Evolutionary conservation across 306 rosid genomes (phyloP).

Genomic region (Ochetophila trinervis): DNA sequence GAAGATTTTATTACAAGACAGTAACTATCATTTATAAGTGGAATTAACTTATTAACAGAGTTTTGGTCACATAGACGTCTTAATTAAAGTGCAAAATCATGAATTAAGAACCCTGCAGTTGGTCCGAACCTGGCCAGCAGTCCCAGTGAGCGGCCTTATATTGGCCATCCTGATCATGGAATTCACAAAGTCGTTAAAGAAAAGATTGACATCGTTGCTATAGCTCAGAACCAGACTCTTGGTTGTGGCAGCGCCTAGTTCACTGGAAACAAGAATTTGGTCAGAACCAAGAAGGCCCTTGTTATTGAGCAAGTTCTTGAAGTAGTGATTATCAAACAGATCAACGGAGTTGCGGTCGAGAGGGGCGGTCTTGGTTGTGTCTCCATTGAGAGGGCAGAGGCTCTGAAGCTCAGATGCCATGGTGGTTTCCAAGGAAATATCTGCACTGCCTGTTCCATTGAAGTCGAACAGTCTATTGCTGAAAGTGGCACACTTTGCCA

Average conservation of each 20-base stretch:
- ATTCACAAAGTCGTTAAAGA: constrained; percentile 52
- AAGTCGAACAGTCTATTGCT: constrained; percentile 75
- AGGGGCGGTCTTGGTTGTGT: constrained; percentile 47
- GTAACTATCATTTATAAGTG: too few species aligned
- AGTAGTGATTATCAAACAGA: constrained; percentile 85
- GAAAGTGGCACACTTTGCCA: constrained; percentile 59
- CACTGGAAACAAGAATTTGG: constrained; percentile 55
- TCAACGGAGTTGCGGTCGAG: constrained; percentile 71
- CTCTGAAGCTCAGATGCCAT: constrained; percentile 57
- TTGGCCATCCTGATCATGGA: constrained; percentile 88
- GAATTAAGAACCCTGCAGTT: constrained; percentile 62
- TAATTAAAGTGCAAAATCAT: too few species aligned
- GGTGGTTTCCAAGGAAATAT: constrained; percentile 45
- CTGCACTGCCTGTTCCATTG: constrained; percentile 53
- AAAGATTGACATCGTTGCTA: constrained; percentile 34
- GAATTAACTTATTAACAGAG: too few species aligned
- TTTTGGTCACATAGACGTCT: too few species aligned
- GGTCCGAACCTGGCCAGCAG: constrained; percentile 71
- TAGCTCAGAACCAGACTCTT: constrained; percentile 56
- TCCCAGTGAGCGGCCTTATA: constrained; percentile 54
- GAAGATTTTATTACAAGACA: too few species aligned
- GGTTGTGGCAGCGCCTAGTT: constrained; percentile 41
- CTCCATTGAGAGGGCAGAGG: constrained; percentile 59
- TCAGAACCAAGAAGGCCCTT: constrained; percentile 80
- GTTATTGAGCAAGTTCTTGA: constrained; percentile 48